phyloP scores from a whole-genome alignment of 1,284 basidiomycete genomes.

The Wallemia mellicola region DNA sequence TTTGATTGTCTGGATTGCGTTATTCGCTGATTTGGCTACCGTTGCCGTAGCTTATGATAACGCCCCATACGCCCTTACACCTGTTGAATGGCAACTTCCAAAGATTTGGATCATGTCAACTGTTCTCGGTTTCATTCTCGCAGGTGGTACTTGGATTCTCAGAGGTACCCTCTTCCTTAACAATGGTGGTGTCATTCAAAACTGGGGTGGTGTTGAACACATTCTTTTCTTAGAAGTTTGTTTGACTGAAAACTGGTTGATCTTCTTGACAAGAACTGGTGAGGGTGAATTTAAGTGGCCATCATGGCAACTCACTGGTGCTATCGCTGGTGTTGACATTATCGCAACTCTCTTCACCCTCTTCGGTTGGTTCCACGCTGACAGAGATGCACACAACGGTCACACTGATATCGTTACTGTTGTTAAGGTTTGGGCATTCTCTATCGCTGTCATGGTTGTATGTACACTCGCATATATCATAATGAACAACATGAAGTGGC shows the following conservation, averaged over 20 bases:
- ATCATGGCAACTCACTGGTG: conserved; percentile 22
- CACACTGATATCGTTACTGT: conserved; percentile 25
- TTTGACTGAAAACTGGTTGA: conserved; percentile 26
- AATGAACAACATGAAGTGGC: conserved; percentile 17
- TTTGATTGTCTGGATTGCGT: conserved; percentile 26
- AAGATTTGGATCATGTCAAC: conserved; percentile 27
- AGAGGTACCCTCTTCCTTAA: conserved; percentile 22
- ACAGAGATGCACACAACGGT: conserved; percentile 16
- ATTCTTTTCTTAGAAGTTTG: conserved; percentile 27
- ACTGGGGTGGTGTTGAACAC: conserved; percentile 23
- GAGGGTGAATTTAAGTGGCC: conserved; percentile 15
- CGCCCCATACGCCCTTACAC: conserved; percentile 21
- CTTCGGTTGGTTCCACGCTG: conserved; percentile 25
- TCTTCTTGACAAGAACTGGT: conserved; percentile 20
- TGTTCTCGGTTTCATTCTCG: conserved; percentile 19
- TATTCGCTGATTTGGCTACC: conserved; percentile 24
- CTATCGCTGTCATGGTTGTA: conserved; percentile 22
- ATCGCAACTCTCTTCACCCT: conserved; percentile 23
- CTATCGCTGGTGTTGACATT: conserved; percentile 23
- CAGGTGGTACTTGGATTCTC: conserved; percentile 24
- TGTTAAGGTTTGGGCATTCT: conserved; percentile 23
- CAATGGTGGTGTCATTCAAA: conserved; percentile 23
- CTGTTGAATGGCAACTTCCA: conserved; percentile 28
- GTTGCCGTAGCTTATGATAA: conserved; percentile 25
- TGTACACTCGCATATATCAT: conserved; percentile 18